Evolutionary conservation across 2,329 filamentous ascomycete genomes (phyloP).

Genomic region (Cryphonectria naterciae): DNA sequence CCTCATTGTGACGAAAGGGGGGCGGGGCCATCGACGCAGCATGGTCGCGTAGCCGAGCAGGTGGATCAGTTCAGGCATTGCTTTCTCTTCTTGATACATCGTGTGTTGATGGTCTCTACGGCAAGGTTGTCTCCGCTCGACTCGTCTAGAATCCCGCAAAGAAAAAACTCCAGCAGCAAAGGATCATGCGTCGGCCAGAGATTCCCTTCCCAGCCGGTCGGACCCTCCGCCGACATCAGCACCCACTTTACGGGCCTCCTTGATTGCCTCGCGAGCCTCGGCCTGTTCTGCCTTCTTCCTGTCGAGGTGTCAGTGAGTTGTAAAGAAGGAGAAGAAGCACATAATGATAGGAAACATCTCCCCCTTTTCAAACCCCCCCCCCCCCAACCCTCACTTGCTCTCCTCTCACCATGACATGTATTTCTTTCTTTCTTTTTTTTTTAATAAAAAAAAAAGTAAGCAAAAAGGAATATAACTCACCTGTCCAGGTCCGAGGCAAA

Average conservation of each 20-base stretch:
- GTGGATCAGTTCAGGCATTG: neutral
- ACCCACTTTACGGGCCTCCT: slow-evolving; percentile 29
- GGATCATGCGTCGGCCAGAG: slow-evolving; percentile 11
- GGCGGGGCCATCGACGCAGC: neutral
- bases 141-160: neutral
- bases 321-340: neutral
- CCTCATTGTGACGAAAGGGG: neutral
- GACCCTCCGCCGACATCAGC: slow-evolving; percentile 31
- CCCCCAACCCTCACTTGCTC: too few species aligned
- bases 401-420: neutral
- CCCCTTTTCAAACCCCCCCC: neutral
- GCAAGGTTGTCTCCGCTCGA: neutral
- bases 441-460: too few species aligned
- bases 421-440: neutral
- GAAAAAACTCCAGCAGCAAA: neutral
- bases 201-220: slow-evolving; percentile 17
- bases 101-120: neutral
- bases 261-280: slow-evolving; percentile 31
- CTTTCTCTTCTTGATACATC: neutral
- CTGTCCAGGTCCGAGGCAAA: slow-evolving; percentile 32
- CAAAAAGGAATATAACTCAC: slow-evolving; percentile 18
- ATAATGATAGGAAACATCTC: neutral
- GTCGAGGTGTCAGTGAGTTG: slow-evolving; percentile 11
- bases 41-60: neutral
- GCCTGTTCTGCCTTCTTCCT: slow-evolving; percentile 35